A percentile compares a stretch with the other conserved stretches of the same genome.
Evolutionary conservation across 495 filamentous ascomycete species (phyloP).

Genomic region (Aspergillus conjunctus): DNA sequence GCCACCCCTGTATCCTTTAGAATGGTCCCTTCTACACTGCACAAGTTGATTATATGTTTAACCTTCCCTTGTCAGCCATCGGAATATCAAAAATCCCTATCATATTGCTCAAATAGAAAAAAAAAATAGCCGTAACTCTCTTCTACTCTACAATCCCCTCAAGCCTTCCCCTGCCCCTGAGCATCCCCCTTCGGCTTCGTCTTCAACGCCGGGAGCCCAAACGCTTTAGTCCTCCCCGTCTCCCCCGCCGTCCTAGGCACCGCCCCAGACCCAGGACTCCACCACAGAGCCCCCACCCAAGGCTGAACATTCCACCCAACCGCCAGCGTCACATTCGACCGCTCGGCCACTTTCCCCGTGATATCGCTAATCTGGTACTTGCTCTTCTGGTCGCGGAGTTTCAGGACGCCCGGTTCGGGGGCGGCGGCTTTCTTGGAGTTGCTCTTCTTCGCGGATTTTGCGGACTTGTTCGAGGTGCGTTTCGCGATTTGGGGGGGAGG

Average conservation of each 20-base stretch:
- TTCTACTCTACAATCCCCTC: neutral
- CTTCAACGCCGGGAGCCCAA: conserved; percentile 76
- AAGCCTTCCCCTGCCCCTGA: conserved; percentile 18
- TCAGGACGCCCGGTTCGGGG: conserved; percentile 58
- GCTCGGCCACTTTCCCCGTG: conserved; percentile 68
- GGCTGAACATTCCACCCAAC: conserved; percentile 97
- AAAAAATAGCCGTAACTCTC: too few species aligned
- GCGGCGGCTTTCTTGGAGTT: conserved; percentile 22
- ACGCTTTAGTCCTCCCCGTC: conserved; percentile 63
- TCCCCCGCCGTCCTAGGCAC: conserved; percentile 64
- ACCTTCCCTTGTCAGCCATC: too few species aligned
- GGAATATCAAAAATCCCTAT: neutral
- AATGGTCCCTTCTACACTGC: too few species aligned
- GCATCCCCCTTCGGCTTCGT: conserved; percentile 30
- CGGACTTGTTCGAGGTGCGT: conserved; percentile 19
- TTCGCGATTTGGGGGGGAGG: conserved; percentile 11
- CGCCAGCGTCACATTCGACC: conserved; percentile 71
- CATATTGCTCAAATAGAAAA: neutral
- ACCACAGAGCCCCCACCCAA: conserved; percentile 86
- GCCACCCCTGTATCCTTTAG: too few species aligned
- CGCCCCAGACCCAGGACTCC: conserved; percentile 60
- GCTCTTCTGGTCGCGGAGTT: conserved; percentile 74
- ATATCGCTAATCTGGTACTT: conserved; percentile 96
- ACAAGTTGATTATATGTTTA: too few species aligned
- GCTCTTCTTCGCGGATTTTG: conserved; percentile 11